phyloP scores from a whole-genome alignment of 1,284 basidiomycete genomes.

The Cutaneotrichosporon sp. region DNA sequence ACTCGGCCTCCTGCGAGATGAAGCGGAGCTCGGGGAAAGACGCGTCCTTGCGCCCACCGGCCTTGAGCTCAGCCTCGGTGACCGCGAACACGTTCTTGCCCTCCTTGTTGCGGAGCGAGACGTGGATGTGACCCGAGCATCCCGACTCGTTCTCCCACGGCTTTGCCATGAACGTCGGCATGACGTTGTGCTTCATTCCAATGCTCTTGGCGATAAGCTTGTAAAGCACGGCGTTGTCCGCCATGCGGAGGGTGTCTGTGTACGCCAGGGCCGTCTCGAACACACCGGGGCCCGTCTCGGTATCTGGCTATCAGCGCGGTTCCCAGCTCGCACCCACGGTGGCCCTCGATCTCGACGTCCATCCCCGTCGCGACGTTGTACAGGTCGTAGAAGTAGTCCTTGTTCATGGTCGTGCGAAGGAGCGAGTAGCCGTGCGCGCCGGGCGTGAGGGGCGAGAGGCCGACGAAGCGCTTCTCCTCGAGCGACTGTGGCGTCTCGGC shows the following conservation, averaged over 20 bases:
- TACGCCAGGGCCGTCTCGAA: constrained; percentile 94
- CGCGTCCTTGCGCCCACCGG: constrained; percentile 67
- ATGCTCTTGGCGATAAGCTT: constrained; percentile 90
- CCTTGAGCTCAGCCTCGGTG: constrained; percentile 59
- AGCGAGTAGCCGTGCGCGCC: constrained; percentile 94
- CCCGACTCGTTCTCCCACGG: constrained; percentile 91
- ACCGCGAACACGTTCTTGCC: constrained; percentile 78
- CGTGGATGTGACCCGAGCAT: constrained; percentile 90
- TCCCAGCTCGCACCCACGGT: constrained; percentile 63
- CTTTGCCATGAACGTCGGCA: constrained; percentile 98
- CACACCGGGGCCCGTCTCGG: constrained; percentile 90
- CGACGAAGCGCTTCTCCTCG: constrained; percentile 74
- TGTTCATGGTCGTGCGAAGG: constrained; percentile 83
- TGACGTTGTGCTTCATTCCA: constrained; percentile 82
- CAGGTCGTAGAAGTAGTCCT: constrained; percentile 84
- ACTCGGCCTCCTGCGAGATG: constrained; percentile 81
- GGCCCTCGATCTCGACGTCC: constrained; percentile 82
- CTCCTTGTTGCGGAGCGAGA: constrained; percentile 71
- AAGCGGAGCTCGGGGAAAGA: constrained; percentile 77
- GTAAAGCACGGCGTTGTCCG: constrained; percentile 91
- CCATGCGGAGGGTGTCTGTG: constrained; percentile 79
- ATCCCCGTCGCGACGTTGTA: constrained; percentile 77
- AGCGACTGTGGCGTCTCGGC: constrained; percentile 78
- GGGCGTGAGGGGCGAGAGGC: constrained; percentile 77
- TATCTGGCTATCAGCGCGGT: constrained; percentile 61